Conservation (phyloP, 495 filamentous ascomycete species). For the Neurospora tetrasperma region DNA sequence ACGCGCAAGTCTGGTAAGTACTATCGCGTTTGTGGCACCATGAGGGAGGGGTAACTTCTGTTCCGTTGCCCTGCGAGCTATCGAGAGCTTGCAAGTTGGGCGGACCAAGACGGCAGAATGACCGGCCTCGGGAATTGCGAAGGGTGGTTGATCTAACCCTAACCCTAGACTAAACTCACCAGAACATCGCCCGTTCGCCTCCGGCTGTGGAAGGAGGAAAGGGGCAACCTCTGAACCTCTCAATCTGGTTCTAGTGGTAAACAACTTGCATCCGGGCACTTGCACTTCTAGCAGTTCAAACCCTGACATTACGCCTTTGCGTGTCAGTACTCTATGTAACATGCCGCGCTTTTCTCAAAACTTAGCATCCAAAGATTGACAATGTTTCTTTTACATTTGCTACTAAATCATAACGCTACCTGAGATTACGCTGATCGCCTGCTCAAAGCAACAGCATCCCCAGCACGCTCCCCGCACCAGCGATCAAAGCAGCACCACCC, state of each 20-base stretch:
- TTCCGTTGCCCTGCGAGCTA: neutral
- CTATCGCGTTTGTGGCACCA: neutral
- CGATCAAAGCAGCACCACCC: slow-evolving; percentile 3
- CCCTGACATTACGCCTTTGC: neutral
- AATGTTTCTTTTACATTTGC: neutral
- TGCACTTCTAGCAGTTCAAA: neutral
- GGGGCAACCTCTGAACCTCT: neutral
- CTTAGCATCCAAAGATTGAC: neutral
- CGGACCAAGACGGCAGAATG: neutral
- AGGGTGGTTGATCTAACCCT: neutral
- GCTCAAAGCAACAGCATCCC: slow-evolving; percentile 4
- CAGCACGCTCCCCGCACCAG: neutral
- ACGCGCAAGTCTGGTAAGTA: neutral
- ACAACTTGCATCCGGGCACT: neutral
- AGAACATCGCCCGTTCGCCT: neutral
- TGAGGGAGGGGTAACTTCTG: neutral
- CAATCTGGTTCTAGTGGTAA: neutral
- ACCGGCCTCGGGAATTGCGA: neutral
- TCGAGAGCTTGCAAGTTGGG: neutral
- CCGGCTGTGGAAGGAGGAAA: neutral
- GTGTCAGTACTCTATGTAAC: neutral
- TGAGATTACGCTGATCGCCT: neutral
- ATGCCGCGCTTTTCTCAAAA: neutral
- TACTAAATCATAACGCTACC: neutral
- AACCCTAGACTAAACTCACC: neutral